Conservation (phyloP, 106 monocot genomes). For the Platanthera zijinensis region DNA sequence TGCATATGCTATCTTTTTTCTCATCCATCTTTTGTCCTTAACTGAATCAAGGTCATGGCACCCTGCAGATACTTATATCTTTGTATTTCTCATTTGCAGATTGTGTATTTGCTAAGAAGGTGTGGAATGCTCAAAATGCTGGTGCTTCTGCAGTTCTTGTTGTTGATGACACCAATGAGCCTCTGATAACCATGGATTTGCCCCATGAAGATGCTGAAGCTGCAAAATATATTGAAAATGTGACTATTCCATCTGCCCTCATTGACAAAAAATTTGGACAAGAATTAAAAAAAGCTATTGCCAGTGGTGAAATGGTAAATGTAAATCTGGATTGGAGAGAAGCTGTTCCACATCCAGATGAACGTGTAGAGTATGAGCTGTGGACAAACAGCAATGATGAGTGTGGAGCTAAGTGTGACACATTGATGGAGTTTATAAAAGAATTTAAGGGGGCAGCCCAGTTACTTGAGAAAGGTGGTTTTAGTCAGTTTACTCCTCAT, state of each 20-base stretch:
- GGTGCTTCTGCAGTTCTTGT: constrained; percentile 92
- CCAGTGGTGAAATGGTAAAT: constrained; percentile 78
- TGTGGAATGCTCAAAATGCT: constrained; percentile 87
- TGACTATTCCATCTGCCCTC: constrained; percentile 93
- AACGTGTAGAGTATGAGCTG: constrained; percentile 92
- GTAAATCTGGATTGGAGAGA: constrained; percentile 98
- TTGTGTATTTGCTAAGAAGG: constrained; percentile 91
- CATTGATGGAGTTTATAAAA: constrained; percentile 76
- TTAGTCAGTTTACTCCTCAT: constrained; percentile 95
- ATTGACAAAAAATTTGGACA: constrained; percentile 77
- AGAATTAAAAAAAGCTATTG: constrained; percentile 61
- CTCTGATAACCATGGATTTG: constrained; percentile 93
- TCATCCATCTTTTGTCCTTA: not conserved
- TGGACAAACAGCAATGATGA: constrained; percentile 99
- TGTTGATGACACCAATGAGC: constrained; percentile 80
- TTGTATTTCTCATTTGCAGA: constrained; percentile 32
- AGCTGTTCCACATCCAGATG: constrained; percentile 97
- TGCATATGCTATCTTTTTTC: not conserved
- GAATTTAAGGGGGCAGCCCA: constrained; percentile 92
- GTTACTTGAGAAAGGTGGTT: constrained; percentile 82
- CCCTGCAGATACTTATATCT: not conserved
- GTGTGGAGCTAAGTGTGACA: constrained; percentile 92
- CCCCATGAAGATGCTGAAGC: constrained; percentile 79
- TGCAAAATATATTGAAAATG: constrained; percentile 73
- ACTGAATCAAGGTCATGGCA: not conserved